Evolutionary conservation across 163 green algal species (phyloP), one percentile per base, ranked within the genome.

Genomic region (Chlorella variabilis): DNA sequence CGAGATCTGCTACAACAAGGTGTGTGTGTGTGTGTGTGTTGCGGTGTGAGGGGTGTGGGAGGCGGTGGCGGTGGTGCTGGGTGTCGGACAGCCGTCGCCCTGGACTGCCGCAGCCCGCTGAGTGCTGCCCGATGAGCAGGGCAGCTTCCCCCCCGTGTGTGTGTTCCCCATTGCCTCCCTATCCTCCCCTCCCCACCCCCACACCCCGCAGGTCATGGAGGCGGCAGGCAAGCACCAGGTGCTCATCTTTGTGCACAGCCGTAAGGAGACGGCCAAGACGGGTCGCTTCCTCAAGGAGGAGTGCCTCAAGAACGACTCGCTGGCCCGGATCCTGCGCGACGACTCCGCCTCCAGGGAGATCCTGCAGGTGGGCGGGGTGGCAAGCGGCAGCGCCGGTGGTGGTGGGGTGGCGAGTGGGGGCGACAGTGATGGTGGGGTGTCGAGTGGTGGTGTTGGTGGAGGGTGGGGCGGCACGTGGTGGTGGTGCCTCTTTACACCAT

Each of bases 251-350:
- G 96, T 98, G 82, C 96, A 99, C 93, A 93, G 81, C 69, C 94
- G 96, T 83, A 99, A 99, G 90, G 96, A 99, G 89, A 99, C 96
- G 0, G 94, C 91, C 75, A 99, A 99, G 89, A 99, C 96, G 4
- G 96, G 94, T 23, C 38, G 38, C 38, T 97, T 91, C 86, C 82
- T 97, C 4, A 96, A 97, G 77, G 93, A 99, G 67, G 90, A 91
- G 63, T 93, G 93, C 3, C 84, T 99, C 67, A 86, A 90, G 29
- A 89, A 98, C 63, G 96, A 99, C 73, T 87, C 90, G n/a, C 89
- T 99, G 41, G 90, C 91, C 25, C 91, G 91, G 58, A 97, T 99
- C 84, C 91, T 99, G 85, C 77, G 90, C 31, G 86, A 94, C 36
- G 90, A 91, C 77, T 87, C 75, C 25, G 92, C 91, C 20, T 92